Percentiles rank a stretch among this genome's conserved stretches.
Evolutionary conservation across 1,139 yeast species (phyloP).

Genomic region (Protomyces inouyei): DNA sequence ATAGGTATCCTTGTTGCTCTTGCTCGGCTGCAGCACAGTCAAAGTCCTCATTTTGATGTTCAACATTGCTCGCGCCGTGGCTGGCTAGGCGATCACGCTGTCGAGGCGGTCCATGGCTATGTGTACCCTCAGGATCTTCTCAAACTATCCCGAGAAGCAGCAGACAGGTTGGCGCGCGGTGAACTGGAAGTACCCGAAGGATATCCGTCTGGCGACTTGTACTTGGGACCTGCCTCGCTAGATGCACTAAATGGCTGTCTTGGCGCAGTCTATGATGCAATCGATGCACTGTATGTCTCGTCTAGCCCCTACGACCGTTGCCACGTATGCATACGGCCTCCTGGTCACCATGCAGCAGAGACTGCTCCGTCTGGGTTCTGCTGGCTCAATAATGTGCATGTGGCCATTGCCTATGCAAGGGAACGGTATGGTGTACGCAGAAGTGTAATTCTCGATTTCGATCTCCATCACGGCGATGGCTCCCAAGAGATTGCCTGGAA

Average conservation of each 20-base stretch:
- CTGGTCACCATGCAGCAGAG: slow-evolving; percentile 89
- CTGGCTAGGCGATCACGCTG: slow-evolving; percentile 45
- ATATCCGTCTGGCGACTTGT: slow-evolving; percentile 84
- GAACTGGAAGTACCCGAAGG: slow-evolving; percentile 70
- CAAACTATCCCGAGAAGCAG: slow-evolving; percentile 57
- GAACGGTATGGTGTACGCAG: slow-evolving; percentile 63
- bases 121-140: slow-evolving; percentile 64
- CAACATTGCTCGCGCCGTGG: slow-evolving; percentile 14
- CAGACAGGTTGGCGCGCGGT: slow-evolving; percentile 51
- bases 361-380: slow-evolving; percentile 86
- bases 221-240: slow-evolving; percentile 61
- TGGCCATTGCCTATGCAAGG: slow-evolving; percentile 75
- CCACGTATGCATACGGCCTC: slow-evolving; percentile 53
- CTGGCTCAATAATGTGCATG: slow-evolving; percentile 72
- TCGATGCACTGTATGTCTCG: slow-evolving; percentile 50
- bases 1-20: slow-evolving; percentile 63
- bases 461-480: slow-evolving; percentile 90
- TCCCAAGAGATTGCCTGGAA: slow-evolving; percentile 85
- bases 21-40: slow-evolving; percentile 46
- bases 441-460: slow-evolving; percentile 77
- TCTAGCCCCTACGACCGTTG: slow-evolving; percentile 1
- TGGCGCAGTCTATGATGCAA: slow-evolving; percentile 70
- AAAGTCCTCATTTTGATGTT: slow-evolving; percentile 32
- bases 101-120: slow-evolving; percentile 65
- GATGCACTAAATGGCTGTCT: slow-evolving; percentile 74